phyloP scores from a whole-genome alignment of 2,329 filamentous ascomycete genomes.

The Colletotrichum acutatum region DNA sequence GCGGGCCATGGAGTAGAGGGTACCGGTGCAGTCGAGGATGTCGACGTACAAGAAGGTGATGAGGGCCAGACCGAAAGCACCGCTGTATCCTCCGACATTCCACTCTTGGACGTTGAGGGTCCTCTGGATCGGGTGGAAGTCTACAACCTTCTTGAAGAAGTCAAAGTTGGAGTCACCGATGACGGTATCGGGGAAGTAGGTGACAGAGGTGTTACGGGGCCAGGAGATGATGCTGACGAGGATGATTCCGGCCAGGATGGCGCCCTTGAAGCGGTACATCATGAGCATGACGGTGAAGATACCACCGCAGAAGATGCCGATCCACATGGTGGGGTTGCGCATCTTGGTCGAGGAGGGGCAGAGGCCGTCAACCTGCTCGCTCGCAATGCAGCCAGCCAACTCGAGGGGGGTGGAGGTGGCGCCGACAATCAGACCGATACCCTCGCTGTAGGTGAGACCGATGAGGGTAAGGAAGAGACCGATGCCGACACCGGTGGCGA shows the following conservation, averaged over 20 bases:
- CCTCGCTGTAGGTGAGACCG: slow-evolving; percentile 82
- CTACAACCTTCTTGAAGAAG: slow-evolving; percentile 90
- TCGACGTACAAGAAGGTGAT: slow-evolving; percentile 93
- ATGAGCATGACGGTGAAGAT: slow-evolving; percentile 83
- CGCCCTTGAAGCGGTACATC: slow-evolving; percentile 88
- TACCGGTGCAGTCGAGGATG: slow-evolving; percentile 88
- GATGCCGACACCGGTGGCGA: slow-evolving; percentile 87
- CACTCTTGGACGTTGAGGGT: slow-evolving; percentile 80
- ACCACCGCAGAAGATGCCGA: slow-evolving; percentile 88
- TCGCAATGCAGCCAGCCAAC: slow-evolving; percentile 74
- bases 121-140: slow-evolving; percentile 80
- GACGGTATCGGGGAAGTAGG: slow-evolving; percentile 81
- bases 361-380: slow-evolving; percentile 54
- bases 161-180: slow-evolving; percentile 78
- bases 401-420: slow-evolving; percentile 75
- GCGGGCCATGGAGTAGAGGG: slow-evolving; percentile 88
- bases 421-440: slow-evolving; percentile 82
- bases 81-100: slow-evolving; percentile 74
- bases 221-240: slow-evolving; percentile 90
- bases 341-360: slow-evolving; percentile 78
- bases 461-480: slow-evolving; percentile 84
- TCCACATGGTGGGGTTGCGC: slow-evolving; percentile 86
- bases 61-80: slow-evolving; percentile 84
- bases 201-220: slow-evolving; percentile 80
- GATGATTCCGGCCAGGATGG: slow-evolving; percentile 84